Evolutionary conservation across 1,139 yeast species (phyloP), one percentile per base, ranked within the genome.

Genomic region (Taphrina confusa): DNA sequence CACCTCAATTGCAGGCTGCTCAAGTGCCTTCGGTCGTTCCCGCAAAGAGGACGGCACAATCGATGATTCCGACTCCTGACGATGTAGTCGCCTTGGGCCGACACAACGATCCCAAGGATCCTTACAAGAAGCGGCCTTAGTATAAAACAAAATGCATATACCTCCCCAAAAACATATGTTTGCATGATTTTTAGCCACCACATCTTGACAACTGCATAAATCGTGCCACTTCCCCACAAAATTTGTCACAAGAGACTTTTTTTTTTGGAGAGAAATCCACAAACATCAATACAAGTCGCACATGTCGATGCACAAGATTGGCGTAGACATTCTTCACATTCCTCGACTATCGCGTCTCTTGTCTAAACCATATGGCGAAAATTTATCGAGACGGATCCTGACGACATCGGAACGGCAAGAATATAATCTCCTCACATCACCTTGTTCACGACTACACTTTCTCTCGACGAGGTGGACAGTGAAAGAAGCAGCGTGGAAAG

Each of bases 401-500:
- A 40, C 58, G 1, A 28, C n/a, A 8, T 22, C 36, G n/a, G 58
- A 54, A 44, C 28, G 11, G 14, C 23, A 42, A 11, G 36, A 37
- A 5, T 54, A 23, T 25, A 25, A 33, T 2, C 22, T 18, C 8
- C 45, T 54, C 8, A 12, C 50, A 14, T 12, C 42, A 4, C n/a
- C 45, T 31, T 36, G 30, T 6, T 12, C n/a, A n/a, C 50, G 40
- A 23, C 33, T 54, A 16, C 34, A 23, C 3, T 54, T 40, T 28
- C 16, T 54, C 30, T 23, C 33, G 30, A 54, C 58, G 16, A 42
- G 51, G 58, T 54, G 58, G 58, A 34, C 58, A 16, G 12, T 54
- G 39, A 54, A 54, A 20, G 58, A 54, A 27, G 58, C 58, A 9
- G 58, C 58, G 16, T 54, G 42, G 36, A 54, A 54, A n/a, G 58